Percentiles rank a stretch among this genome's conserved stretches.
These are phyloP conservation scores for Murraya paniculata DNA, from an alignment of 345 rosid species.

Conservation along the genomic window DNA sequence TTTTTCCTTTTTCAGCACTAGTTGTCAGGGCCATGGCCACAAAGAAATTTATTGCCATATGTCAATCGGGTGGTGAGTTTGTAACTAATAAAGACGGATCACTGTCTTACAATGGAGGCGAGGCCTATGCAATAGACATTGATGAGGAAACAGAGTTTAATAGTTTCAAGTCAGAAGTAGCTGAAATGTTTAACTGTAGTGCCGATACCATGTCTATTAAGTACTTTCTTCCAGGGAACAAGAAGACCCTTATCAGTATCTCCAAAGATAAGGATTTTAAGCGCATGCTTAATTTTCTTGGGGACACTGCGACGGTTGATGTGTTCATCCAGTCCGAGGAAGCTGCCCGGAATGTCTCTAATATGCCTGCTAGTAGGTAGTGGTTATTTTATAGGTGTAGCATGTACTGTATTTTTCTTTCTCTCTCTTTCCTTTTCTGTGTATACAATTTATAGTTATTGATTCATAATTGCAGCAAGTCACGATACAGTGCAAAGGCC, in stretches of 20 bases:
- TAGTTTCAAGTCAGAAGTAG: constrained; percentile 71
- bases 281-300: constrained; percentile 74
- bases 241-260: constrained; percentile 77
- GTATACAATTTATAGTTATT: background rate
- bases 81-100: constrained; percentile 61
- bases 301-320: constrained; percentile 65
- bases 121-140: constrained; percentile 79
- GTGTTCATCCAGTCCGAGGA: constrained; percentile 63
- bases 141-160: constrained; percentile 54
- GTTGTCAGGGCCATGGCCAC: constrained; percentile 54
- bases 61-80: constrained; percentile 92
- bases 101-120: constrained; percentile 71
- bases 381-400: constrained; percentile 1
- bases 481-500: background rate
- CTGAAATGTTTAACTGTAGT: constrained; percentile 66
- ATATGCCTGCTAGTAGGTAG: constrained; percentile 78
- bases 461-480: constrained; percentile 14
- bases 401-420: background rate
- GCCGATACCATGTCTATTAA: constrained; percentile 58
- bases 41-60: constrained; percentile 85
- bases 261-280: constrained; percentile 87
- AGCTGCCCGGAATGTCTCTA: constrained; percentile 44
- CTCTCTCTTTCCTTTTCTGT: background rate
- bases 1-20: background rate
- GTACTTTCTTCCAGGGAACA: constrained; percentile 91